These are phyloP conservation scores for Coleophoma eucalyptorum DNA, from an alignment of 2,329 filamentous ascomycete genomes.

Conservation along the genomic window DNA sequence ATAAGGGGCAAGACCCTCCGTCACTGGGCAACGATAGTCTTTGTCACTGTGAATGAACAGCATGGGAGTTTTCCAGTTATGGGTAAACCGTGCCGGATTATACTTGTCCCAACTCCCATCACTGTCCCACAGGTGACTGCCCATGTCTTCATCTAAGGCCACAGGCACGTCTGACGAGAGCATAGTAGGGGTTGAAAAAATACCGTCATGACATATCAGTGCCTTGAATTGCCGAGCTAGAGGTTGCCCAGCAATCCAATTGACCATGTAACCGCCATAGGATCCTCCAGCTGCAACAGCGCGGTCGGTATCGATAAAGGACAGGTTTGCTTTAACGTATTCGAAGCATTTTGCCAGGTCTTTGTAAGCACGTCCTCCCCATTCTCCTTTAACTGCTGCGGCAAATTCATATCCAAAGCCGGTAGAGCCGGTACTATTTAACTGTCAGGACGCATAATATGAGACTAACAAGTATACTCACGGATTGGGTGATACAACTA, in stretches of 20 bases:
- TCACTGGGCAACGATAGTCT: constrained; percentile 81
- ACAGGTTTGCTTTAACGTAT: constrained; percentile 59
- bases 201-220: constrained; percentile 79
- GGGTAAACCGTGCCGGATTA: constrained; percentile 59
- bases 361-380: constrained; percentile 65
- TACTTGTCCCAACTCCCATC: constrained; percentile 61
- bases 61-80: constrained; percentile 80
- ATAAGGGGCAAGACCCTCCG: constrained; percentile 66
- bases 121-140: constrained; percentile 46
- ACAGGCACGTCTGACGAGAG: background rate
- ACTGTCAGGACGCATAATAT: background rate
- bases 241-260: constrained; percentile 85
- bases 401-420: constrained; percentile 74
- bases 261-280: constrained; percentile 73
- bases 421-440: constrained; percentile 61
- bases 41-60: constrained; percentile 85
- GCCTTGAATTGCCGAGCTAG: constrained; percentile 81
- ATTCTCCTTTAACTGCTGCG: constrained; percentile 36
- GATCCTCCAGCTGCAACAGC: constrained; percentile 70
- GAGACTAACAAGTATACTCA: background rate
- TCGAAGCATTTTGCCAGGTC: constrained; percentile 77
- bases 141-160: background rate
- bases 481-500: constrained; percentile 75
- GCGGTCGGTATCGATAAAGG: constrained; percentile 61
- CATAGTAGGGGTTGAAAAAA: constrained; percentile 43